Evolutionary conservation across 2,329 filamentous ascomycete species (phyloP).

Genomic region (Colletotrichum magnum): DNA sequence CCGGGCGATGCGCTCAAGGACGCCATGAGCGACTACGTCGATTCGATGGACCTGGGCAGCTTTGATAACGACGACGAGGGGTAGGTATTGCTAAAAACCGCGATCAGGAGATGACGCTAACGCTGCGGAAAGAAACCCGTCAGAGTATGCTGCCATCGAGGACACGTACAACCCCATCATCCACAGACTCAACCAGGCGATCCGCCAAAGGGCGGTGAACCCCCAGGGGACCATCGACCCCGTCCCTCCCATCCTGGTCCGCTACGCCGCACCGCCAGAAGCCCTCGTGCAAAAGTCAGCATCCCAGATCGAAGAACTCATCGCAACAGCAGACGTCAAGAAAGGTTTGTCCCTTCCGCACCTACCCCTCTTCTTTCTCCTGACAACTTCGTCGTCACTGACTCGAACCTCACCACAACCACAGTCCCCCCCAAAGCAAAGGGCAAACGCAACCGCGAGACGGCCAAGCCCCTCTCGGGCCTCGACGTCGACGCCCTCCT

Average conservation of each 20-base stretch:
- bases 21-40: slow-evolving; percentile 93
- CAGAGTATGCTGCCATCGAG: slow-evolving; percentile 83
- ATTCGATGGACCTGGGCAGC: slow-evolving; percentile 88
- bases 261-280: slow-evolving; percentile 80
- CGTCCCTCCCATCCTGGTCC: slow-evolving; percentile 74
- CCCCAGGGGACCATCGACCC: slow-evolving; percentile 75
- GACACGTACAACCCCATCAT: slow-evolving; percentile 88
- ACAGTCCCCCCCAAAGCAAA: slow-evolving; percentile 84
- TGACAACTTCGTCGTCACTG: slow-evolving; percentile 25
- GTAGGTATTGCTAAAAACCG: too few species aligned
- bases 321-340: slow-evolving; percentile 83
- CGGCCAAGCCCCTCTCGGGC: slow-evolving; percentile 87
- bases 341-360: slow-evolving; percentile 66
- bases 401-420: slow-evolving; percentile 31
- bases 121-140: slow-evolving; percentile 51
- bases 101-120: too few species aligned
- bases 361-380: neutral
- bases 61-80: slow-evolving; percentile 82
- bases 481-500: slow-evolving; percentile 89
- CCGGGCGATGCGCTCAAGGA: slow-evolving; percentile 80
- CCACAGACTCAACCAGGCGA: slow-evolving; percentile 90
- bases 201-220: slow-evolving; percentile 85
- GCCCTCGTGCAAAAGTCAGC: slow-evolving; percentile 73
- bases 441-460: slow-evolving; percentile 78
- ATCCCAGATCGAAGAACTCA: slow-evolving; percentile 73